Conservation (phyloP, 2,329 filamentous ascomycete genomes). For the Fusarium hostae region DNA sequence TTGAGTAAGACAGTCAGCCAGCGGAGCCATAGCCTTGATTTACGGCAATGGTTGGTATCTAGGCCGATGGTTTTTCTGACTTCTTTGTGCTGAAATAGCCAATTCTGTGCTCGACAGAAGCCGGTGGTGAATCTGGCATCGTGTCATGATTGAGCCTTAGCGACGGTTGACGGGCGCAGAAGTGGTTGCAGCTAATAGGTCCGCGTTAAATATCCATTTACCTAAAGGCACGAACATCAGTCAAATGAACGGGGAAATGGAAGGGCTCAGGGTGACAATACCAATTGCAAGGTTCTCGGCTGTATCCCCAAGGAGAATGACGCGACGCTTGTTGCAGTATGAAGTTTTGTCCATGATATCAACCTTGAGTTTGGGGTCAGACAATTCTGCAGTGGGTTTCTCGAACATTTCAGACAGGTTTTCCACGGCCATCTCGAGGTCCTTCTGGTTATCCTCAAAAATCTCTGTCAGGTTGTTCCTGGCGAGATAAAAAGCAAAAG, state of each 20-base stretch:
- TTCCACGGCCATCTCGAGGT: constrained; percentile 96
- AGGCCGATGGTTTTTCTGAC: neutral
- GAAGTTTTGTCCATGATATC: constrained; percentile 99
- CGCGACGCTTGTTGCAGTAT: constrained; percentile 91
- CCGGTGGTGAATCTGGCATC: neutral
- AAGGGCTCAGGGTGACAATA: constrained; percentile 51
- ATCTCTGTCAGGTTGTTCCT: constrained; percentile 96
- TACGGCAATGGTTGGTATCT: neutral
- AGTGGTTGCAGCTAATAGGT: constrained; percentile 36
- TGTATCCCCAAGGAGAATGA: constrained; percentile 91
- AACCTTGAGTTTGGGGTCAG: constrained; percentile 89
- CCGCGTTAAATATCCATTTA: constrained; percentile 59
- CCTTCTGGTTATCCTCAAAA: constrained; percentile 98
- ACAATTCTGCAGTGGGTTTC: constrained; percentile 89
- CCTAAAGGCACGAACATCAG: constrained; percentile 50
- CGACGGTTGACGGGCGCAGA: constrained; percentile 40
- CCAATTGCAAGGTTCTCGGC: constrained; percentile 91
- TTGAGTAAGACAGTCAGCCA: neutral
- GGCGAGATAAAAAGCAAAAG: constrained; percentile 96
- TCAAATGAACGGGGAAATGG: neutral
- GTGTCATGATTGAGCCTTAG: constrained; percentile 4
- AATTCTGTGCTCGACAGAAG: neutral
- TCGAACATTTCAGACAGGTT: constrained; percentile 99
- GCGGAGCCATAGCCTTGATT: neutral
- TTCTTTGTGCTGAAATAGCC: neutral